These are phyloP conservation scores for Pseudocercospora pini-densiflorae DNA, from an alignment of 2,329 filamentous ascomycete species.

Conservation along the genomic window DNA sequence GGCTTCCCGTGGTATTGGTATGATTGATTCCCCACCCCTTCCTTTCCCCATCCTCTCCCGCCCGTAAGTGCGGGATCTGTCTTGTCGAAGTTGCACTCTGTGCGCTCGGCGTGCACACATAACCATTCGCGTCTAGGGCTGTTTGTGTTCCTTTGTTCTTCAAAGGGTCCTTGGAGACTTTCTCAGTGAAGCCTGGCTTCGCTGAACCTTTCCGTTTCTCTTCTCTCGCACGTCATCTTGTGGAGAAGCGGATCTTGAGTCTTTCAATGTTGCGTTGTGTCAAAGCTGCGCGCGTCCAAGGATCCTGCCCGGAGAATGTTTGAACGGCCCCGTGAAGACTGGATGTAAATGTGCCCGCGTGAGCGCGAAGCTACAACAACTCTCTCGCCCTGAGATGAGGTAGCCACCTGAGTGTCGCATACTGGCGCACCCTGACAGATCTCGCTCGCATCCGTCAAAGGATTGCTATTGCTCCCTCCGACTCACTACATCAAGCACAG, in stretches of 20 bases:
- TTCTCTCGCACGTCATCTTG: conserved; percentile 77
- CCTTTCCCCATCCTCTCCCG: conserved; percentile 36
- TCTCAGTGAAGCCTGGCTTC: conserved; percentile 40
- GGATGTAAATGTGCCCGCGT: conserved; percentile 41
- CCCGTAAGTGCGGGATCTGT: conserved; percentile 66
- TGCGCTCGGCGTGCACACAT: conserved; percentile 85
- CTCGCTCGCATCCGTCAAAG: conserved; percentile 56
- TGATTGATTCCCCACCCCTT: conserved; percentile 64
- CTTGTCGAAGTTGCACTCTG: conserved; percentile 79
- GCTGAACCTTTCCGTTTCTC: conserved; percentile 72
- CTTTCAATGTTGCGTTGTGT: conserved; percentile 62
- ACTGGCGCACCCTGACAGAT: conserved; percentile 39
- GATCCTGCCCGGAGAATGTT: conserved; percentile 65
- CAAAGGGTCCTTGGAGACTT: conserved; percentile 86
- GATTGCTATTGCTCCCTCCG: conserved; percentile 52
- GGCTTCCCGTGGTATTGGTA: conserved; percentile 99
- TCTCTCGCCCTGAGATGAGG: conserved; percentile 26
- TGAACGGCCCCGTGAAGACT: conserved; percentile 52
- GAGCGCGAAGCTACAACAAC: conserved; percentile 32
- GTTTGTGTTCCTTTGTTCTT: conserved; percentile 82
- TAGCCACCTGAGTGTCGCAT: conserved; percentile 36
- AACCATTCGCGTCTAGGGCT: conserved; percentile 81
- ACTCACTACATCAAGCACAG: conserved; percentile 40
- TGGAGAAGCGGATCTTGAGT: conserved; percentile 77
- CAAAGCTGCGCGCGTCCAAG: conserved; percentile 74